Conservation (phyloP, 2,329 filamentous ascomycete species). For the Boeremia exigua region DNA sequence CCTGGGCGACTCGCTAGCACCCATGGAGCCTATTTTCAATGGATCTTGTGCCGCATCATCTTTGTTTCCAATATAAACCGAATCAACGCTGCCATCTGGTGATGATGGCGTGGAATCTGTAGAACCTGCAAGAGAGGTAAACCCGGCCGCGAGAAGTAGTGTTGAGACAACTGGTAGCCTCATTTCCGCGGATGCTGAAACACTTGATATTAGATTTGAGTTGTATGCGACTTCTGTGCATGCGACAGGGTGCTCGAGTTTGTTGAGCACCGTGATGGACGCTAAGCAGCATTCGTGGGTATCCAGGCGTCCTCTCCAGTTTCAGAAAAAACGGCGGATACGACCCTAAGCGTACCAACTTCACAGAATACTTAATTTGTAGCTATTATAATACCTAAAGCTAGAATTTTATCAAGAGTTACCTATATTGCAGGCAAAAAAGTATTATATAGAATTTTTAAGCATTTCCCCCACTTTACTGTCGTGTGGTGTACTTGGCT, state of each 20-base stretch:
- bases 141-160: not conserved
- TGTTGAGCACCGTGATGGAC: constrained; percentile 31
- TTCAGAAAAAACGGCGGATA: too few species aligned
- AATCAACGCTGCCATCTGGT: not conserved
- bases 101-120: not conserved
- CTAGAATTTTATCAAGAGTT: too few species aligned
- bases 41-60: constrained; percentile 13
- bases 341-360: too few species aligned
- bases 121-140: not conserved
- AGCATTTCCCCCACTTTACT: too few species aligned
- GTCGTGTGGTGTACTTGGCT: too few species aligned
- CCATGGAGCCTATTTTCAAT: constrained; percentile 21
- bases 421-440: too few species aligned
- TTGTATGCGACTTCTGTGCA: not conserved
- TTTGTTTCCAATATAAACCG: not conserved
- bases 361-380: too few species aligned
- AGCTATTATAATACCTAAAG: too few species aligned
- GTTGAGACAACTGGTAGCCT: not conserved
- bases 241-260: not conserved
- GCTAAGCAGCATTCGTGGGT: constrained; percentile 22
- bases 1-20: constrained; percentile 10
- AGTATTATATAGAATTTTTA: too few species aligned
- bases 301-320: too few species aligned
- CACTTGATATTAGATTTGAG: not conserved
- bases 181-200: not conserved